Percentiles rank a stretch among this genome's conserved stretches.
These are phyloP conservation scores for Cutaneotrichosporon sp. DNA, from an alignment of 1,284 basidiomycete genomes.

Conservation along the genomic window DNA sequence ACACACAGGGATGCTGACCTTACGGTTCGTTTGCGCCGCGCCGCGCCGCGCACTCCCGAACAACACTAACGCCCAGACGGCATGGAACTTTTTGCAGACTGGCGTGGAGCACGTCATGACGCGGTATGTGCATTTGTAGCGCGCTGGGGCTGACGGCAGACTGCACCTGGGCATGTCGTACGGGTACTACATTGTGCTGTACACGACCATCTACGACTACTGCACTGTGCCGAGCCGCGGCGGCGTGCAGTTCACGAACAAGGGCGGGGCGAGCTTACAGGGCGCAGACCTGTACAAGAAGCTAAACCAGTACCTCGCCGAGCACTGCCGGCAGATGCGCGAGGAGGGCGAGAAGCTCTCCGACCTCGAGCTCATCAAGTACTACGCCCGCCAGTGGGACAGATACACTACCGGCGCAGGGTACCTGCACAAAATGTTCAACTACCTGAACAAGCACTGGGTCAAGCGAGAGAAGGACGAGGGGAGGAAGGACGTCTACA, in stretches of 20 bases:
- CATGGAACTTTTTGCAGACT: constrained; percentile 80
- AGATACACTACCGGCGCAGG: constrained; percentile 94
- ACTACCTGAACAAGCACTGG: constrained; percentile 98
- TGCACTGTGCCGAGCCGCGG: constrained; percentile 57
- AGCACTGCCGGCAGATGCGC: constrained; percentile 65
- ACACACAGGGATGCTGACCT: constrained; percentile 32
- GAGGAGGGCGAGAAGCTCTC: constrained; percentile 73
- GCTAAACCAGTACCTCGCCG: constrained; percentile 74
- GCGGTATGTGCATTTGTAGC: constrained; percentile 38
- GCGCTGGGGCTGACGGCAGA: constrained; percentile 34
- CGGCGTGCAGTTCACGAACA: constrained; percentile 19
- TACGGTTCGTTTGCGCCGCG: constrained; percentile 13
- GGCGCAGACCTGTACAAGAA: constrained; percentile 91
- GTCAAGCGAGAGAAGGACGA: constrained; percentile 98
- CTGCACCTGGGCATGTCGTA: constrained; percentile 84
- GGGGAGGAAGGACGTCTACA: constrained; percentile 90
- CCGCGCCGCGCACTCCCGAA: not conserved
- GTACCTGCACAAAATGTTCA: constrained; percentile 92
- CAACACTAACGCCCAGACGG: constrained; percentile 54
- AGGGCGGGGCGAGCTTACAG: constrained; percentile 89
- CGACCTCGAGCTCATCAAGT: constrained; percentile 82
- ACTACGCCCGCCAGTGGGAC: constrained; percentile 91
- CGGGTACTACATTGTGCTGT: constrained; percentile 85
- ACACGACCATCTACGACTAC: constrained; percentile 94
- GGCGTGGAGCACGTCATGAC: constrained; percentile 94